phyloP scores from a whole-genome alignment of 2,329 filamentous ascomycete genomes.

The Didymella keratinophila region DNA sequence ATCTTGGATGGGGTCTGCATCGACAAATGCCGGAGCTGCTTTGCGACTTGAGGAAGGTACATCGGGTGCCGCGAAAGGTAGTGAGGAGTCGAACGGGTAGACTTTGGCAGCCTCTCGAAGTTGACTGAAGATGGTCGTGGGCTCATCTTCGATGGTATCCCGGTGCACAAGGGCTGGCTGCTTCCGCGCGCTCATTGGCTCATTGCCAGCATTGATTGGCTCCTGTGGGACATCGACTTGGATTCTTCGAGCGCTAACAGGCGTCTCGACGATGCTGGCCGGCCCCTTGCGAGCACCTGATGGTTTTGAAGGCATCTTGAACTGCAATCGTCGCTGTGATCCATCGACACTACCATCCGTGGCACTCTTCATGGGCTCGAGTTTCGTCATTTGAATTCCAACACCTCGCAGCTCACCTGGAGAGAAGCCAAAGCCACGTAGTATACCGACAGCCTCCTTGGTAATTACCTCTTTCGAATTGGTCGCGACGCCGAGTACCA shows the following conservation, averaged over 20 bases:
- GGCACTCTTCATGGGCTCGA: conserved; percentile 76
- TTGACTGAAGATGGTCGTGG: conserved; percentile 9
- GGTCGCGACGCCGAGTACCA: conserved; percentile 82
- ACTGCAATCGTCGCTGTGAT: conserved; percentile 81
- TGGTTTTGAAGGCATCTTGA: conserved; percentile 59
- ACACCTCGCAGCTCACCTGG: conserved; percentile 93
- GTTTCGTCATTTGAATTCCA: conserved; percentile 90
- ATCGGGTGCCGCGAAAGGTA: conserved; percentile 10
- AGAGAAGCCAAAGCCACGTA: conserved; percentile 82
- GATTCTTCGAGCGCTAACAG: conserved; percentile 10
- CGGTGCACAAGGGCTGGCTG: conserved; percentile 1
- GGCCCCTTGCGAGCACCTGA: conserved; percentile 24
- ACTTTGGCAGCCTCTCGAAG: conserved; percentile 12
- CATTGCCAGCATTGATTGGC: background rate
- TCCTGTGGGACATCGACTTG: conserved; percentile 1
- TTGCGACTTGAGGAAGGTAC: conserved; percentile 22
- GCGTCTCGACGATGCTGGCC: conserved; percentile 7
- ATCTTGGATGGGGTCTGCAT: conserved; percentile 57
- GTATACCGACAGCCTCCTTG: conserved; percentile 83
- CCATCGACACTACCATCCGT: conserved; percentile 65
- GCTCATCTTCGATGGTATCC: conserved; percentile 9
- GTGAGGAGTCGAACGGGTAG: conserved; percentile 4
- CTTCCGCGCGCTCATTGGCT: background rate
- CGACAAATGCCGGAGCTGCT: conserved; percentile 22
- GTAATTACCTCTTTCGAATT: conserved; percentile 74